Evolutionary conservation across 192 early-diverging fungal genomes (phyloP).

Genomic region (Dimargaris cristalligena): DNA sequence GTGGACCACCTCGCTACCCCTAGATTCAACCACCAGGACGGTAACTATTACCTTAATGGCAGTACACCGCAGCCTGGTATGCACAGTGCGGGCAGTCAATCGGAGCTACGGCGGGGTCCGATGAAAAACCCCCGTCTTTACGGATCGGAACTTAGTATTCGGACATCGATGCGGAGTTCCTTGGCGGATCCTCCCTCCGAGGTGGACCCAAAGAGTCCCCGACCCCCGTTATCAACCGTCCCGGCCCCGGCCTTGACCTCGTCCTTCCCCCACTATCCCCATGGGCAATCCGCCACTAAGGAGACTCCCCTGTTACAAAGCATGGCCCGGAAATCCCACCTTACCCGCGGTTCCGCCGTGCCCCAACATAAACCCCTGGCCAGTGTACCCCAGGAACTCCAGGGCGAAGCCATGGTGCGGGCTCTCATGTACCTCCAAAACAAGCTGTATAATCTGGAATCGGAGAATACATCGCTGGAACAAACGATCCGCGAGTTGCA

Average conservation of each 20-base stretch:
- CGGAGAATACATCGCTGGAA: background rate
- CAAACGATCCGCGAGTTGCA: background rate
- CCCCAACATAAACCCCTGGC: background rate
- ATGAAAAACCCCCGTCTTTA: too few species aligned
- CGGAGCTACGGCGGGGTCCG: too few species aligned
- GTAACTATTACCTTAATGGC: slow-evolving; percentile 1
- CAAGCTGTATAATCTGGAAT: background rate
- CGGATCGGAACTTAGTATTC: too few species aligned
- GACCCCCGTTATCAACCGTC: too few species aligned
- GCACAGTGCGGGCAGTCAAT: background rate
- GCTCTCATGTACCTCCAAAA: background rate
- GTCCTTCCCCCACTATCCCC: too few species aligned
- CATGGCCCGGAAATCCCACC: too few species aligned
- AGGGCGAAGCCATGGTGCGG: background rate
- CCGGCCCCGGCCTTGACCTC: too few species aligned
- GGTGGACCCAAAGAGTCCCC: too few species aligned
- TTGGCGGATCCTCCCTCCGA: too few species aligned
- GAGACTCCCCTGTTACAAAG: too few species aligned
- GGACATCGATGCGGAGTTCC: too few species aligned
- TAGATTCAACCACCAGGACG: background rate
- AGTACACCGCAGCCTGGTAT: background rate
- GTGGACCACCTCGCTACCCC: slow-evolving; percentile 1
- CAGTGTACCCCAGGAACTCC: background rate
- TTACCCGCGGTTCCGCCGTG: background rate
- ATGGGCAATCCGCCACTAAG: too few species aligned